Base-by-base conservation (phyloP, 1,139 yeast genomes). In the Scheffersomyces cryptocercus region DNA sequence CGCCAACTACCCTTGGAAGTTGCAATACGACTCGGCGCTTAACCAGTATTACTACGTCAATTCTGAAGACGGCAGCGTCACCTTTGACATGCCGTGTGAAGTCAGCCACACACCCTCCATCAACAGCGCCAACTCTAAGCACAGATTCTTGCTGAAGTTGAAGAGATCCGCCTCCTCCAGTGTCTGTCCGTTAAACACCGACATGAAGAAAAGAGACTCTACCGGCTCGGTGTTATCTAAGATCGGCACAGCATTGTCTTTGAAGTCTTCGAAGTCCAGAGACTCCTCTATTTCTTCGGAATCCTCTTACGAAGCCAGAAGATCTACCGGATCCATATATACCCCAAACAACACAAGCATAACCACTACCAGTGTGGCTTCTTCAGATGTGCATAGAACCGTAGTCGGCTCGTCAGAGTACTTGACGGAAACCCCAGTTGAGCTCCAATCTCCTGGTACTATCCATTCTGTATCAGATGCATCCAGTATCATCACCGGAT, bases 51-150 rank as follows among this genome's bases (percentile, higher is more conserved):
- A 73, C 55, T 73, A 69, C 48, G 46, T 64, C 29, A 68, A 72
- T 53, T 52, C 61, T 13, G 46, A 49, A 28, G 70, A 67, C 40
- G 64, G 65, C 38, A 48, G 66, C 3, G 59, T 70, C 11, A 55
- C 70, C 13, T 73, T 71, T 49, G 78, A 73, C 50, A 61, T 62
- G 35, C 78, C 79, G 3, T 61, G 68, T 46, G 78, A 73, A 51
- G 78, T 73, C 6, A 61, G 61, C 40, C 52, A 56, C 37, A 52
- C 40, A 8, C 50, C 46, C n/a, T 48, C 35, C 41, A 46, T 31
- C 29, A 29, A 20, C 8, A 29, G 28, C 43, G 29, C 44, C 39
- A 36, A 35, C 13, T 39, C 39, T 10, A 41, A 38, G 16, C 38
- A 20, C 30, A 5, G 42, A 2, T 30, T 30, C 14, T 37, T 39